Base-by-base conservation (phyloP, 306 rosid genomes). In the Ormosia emarginata region DNA sequence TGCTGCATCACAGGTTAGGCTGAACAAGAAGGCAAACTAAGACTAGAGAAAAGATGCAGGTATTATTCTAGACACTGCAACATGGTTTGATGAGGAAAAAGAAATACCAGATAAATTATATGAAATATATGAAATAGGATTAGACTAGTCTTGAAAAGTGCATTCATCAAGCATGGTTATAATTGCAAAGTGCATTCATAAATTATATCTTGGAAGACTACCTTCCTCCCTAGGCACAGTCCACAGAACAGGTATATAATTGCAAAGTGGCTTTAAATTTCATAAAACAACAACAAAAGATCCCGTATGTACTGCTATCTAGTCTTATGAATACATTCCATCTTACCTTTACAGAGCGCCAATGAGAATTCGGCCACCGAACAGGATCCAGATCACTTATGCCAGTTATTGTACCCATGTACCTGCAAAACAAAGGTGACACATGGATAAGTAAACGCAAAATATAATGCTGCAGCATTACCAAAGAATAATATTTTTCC, bases 381-480 rank as follows among this genome's bases (percentile, higher is more conserved):
- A 90, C 95, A 70, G 91, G 77, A 82, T 94, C 97, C 82, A 92
- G 75, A 79, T 94, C 98, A 83, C 90, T 89, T 85, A 94, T 90
- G 83, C 97, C 98, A 67, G 97, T 94, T 85, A 94, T 94, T 0
- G 98, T 94, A 84, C 98, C 98, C 98, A 94, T 92, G 92, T 94
- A 94, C 91, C 98, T 94, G 74, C 74, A 75, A 56, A 62, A 78
- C 34, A 71, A 49, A 82, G 53, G 53, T 44, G 7, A 61, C 17
- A 65, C 11, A 40, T 17, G 18, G 56, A 63, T 79, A 49, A 71
- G 81, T 59, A 79, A 63, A 75, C 49, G 64, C 34, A 67, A 64
- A 40, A 61, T 6, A 43, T 37, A 6, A 47, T 4, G 11, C 4
- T 13, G 34, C 47, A 65, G 50, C 34, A 15, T 68, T 14, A 66